Percentiles rank a stretch among this genome's conserved stretches.
phyloP scores from a whole-genome alignment of 306 rosid genomes.

The Castanea sativa region DNA sequence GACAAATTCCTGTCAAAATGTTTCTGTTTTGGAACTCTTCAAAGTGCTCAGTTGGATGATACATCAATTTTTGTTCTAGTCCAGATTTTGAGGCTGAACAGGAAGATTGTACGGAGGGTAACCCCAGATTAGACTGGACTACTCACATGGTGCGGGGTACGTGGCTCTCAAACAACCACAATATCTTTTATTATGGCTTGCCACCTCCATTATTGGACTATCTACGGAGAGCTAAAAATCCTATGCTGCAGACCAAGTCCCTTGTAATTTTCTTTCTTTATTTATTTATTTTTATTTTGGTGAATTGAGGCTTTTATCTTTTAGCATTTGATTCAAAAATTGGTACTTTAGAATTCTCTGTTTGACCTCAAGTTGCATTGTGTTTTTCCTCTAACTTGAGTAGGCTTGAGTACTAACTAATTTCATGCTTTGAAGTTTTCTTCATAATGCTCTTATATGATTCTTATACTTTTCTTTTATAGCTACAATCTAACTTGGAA shows the following conservation, averaged over 20 bases:
- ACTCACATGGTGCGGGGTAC: constrained; percentile 88
- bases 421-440: background rate
- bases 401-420: background rate
- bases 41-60: constrained; percentile 18
- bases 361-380: background rate
- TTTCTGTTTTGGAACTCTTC: constrained; percentile 22
- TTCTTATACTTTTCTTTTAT: constrained; percentile 10
- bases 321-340: background rate
- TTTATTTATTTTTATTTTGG: background rate
- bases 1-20: background rate
- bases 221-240: constrained; percentile 48
- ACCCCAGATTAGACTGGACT: constrained; percentile 28
- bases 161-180: constrained; percentile 60
- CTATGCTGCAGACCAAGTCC: constrained; percentile 40
- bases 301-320: background rate
- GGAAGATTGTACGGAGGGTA: constrained; percentile 36
- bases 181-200: constrained; percentile 60
- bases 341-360: background rate
- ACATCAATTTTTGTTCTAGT: constrained; percentile 19
- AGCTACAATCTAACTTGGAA: constrained; percentile 71
- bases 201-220: constrained; percentile 72
- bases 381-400: background rate
- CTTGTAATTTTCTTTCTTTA: constrained; percentile 43
- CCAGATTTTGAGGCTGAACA: constrained; percentile 49
- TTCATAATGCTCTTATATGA: background rate